phyloP scores from a whole-genome alignment of 78 protist genomes.

The Dictyostelium discoideum region DNA sequence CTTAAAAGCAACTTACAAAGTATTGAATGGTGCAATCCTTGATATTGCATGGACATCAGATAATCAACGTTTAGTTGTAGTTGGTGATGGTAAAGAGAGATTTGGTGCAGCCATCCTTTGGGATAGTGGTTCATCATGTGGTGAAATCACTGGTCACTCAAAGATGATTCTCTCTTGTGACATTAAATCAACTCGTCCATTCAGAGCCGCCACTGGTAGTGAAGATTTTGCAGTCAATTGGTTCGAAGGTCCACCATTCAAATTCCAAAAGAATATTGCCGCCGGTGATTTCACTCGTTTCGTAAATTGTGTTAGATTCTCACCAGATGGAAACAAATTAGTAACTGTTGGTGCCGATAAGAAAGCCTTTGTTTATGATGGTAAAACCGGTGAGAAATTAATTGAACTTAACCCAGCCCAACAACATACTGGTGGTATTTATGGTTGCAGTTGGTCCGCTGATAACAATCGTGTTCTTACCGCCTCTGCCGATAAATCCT shows the following conservation, averaged over 20 bases:
- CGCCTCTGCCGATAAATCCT: conserved; percentile 93
- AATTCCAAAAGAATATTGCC: conserved; percentile 72
- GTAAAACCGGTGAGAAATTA: conserved; percentile 91
- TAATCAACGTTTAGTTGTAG: conserved; percentile 92
- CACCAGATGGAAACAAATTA: conserved; percentile 86
- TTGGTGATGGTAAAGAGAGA: conserved; percentile 95
- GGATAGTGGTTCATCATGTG: conserved; percentile 94
- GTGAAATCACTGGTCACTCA: conserved; percentile 94
- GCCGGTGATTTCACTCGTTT: conserved; percentile 78
- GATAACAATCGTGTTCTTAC: conserved; percentile 87
- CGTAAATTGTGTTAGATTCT: conserved; percentile 92
- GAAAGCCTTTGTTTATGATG: conserved; percentile 89
- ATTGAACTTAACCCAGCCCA: conserved; percentile 56
- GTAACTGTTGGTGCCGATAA: conserved; percentile 87
- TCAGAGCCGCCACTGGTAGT: conserved; percentile 90
- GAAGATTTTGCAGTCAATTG: conserved; percentile 84
- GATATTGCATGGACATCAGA: conserved; percentile 97
- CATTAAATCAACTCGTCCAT: conserved; percentile 92
- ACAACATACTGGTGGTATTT: conserved; percentile 90
- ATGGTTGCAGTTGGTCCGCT: conserved; percentile 73
- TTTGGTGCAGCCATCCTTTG: conserved; percentile 83
- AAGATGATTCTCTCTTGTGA: conserved; percentile 88
- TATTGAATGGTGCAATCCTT: conserved; percentile 82
- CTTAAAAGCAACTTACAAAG: conserved; percentile 87
- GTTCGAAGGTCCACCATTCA: conserved; percentile 95